phyloP scores from a whole-genome alignment of 495 filamentous ascomycete genomes.

The Collariella sp. region DNA sequence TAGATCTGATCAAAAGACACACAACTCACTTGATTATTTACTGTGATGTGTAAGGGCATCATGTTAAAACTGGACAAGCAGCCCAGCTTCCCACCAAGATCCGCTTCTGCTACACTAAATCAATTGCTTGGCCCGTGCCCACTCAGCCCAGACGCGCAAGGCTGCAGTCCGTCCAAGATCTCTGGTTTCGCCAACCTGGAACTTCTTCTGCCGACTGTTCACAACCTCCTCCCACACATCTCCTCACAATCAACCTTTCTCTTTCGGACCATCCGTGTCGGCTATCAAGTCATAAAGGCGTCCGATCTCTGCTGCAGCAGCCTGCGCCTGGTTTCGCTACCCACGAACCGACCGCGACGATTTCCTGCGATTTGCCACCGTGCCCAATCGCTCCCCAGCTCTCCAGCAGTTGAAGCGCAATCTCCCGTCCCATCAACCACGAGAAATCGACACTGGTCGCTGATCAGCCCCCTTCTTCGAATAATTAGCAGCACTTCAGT shows the following conservation, averaged over 20 bases:
- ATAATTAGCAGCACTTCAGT: neutral
- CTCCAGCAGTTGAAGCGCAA: neutral
- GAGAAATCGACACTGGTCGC: neutral
- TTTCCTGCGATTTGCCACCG: neutral
- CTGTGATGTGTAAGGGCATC: no score
- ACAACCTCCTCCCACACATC: constrained; percentile 26
- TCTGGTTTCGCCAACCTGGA: constrained; percentile 28
- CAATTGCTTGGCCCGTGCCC: neutral
- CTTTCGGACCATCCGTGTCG: neutral
- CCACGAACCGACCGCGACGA: neutral
- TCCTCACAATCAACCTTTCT: constrained; percentile 12
- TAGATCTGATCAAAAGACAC: no score
- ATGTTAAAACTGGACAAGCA: no score
- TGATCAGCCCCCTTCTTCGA: neutral
- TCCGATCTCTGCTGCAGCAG: constrained; percentile 2
- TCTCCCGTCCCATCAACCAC: neutral
- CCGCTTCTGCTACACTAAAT: neutral
- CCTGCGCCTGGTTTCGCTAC: constrained; percentile 7
- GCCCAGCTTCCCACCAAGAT: no score
- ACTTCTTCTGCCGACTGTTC: constrained; percentile 18
- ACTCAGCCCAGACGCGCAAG: constrained; percentile 6
- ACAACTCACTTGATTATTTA: no score
- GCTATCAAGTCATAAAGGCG: neutral
- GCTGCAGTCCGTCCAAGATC: constrained; percentile 17
- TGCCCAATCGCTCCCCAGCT: neutral